A percentile compares a stretch with the other conserved stretches of the same genome.
Conservation (phyloP, 2,329 filamentous ascomycete genomes). For the Phaeosphaeria sp. region DNA sequence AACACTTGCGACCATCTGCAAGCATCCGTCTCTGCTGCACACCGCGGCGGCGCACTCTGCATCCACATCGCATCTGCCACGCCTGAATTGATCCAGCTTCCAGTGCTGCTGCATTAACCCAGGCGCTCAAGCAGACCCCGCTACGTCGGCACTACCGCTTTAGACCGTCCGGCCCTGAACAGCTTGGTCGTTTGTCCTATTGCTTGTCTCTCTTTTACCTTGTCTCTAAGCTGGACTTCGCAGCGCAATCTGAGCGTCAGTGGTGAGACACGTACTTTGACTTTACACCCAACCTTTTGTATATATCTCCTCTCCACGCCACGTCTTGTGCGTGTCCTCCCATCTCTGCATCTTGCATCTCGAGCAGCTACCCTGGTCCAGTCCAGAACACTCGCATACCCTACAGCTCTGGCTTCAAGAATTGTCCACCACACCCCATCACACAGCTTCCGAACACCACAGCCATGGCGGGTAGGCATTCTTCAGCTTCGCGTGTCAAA, state of each 20-base stretch:
- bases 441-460: conserved; percentile 12
- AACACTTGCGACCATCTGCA: conserved; percentile 7
- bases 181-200: conserved; percentile 5
- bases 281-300: neutral
- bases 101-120: neutral
- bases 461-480: conserved; percentile 40
- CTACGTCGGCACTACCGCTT: conserved; percentile 32
- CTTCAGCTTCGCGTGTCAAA: conserved; percentile 4
- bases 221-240: conserved; percentile 16
- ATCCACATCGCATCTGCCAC: neutral
- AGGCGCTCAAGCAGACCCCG: conserved; percentile 19
- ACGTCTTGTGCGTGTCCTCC: neutral
- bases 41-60: neutral
- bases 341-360: neutral
- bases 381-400: neutral
- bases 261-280: neutral
- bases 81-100: neutral
- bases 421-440: neutral
- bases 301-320: neutral
- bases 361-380: neutral
- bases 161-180: conserved; percentile 21
- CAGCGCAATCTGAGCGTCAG: conserved; percentile 10
- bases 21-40: conserved; percentile 7
- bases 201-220: neutral
- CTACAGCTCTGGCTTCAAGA: neutral